Base-by-base conservation (phyloP, 805 yeast species). In the Candida saitoana region DNA sequence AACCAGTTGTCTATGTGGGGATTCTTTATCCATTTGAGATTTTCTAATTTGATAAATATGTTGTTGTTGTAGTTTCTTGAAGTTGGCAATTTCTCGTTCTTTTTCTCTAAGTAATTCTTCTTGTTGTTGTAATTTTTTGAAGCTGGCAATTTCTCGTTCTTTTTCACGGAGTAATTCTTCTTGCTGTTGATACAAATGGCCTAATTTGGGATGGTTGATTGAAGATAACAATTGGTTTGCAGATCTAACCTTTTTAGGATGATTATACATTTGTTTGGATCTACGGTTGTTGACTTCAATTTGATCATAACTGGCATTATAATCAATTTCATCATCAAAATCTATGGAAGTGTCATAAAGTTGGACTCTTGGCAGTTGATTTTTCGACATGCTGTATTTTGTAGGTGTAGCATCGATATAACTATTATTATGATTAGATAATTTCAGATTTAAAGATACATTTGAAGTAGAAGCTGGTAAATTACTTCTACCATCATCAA, bases 71-170 rank as follows among this genome's bases (percentile, higher is more conserved):
- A 64, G 48, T 34, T 47, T 41, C 39, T 54, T 57, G 46, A 62
- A 60, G 33, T 55, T 47, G 40, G 62, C 67, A 18, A 60, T 58
- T 44, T 64, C 69, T 20, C 49, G 46, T 42, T 62, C 65, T 38
- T 57, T 51, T 9, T 54, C 57, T 18, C 44, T 17, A 11, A 46
- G 18, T 8, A 54, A 62, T 14, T 56, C 57, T 12, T 22, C 27
- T 22, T 61, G 65, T 40, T 58, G 61, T 40, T 62, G 64, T 39
- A 63, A 49, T 34, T 47, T 40, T 39, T 54, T 57, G 46, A 61
- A 60, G 32, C 54, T 47, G 41, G 62, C 66, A 19, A 60, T 58
- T 43, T 64, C 69, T 24, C 49, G 46, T 41, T 62, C 65, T 38
- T 57, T 51, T 11, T 54, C 57, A 17, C 44, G 17, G 11, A 46